Percentiles rank a stretch among this genome's conserved stretches.
These are phyloP conservation scores for Aspergillus oerlinghausenensis DNA, from an alignment of 2,329 filamentous ascomycete genomes.

Conservation along the genomic window DNA sequence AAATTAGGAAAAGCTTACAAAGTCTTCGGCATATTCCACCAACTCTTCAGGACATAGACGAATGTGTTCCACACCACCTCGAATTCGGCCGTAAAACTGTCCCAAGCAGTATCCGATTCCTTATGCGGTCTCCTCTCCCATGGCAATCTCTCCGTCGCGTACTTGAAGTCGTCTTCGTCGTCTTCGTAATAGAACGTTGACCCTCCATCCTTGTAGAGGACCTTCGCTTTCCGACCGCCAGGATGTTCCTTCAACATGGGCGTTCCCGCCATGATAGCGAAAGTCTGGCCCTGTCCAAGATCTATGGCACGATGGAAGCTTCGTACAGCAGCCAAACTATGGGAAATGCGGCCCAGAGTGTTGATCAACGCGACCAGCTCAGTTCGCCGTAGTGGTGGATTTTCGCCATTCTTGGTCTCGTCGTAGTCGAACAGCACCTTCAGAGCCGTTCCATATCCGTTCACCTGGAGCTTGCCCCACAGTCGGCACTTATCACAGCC, in stretches of 20 bases:
- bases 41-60: conserved; percentile 64
- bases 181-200: conserved; percentile 35
- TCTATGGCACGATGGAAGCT: conserved; percentile 58
- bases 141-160: conserved; percentile 25
- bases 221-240: conserved; percentile 8
- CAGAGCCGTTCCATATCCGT: conserved; percentile 87
- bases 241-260: conserved; percentile 20
- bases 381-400: conserved; percentile 74
- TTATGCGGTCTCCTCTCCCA: conserved; percentile 28
- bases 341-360: conserved; percentile 81
- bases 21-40: conserved; percentile 62
- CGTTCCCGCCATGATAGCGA: conserved; percentile 26
- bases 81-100: conserved; percentile 62
- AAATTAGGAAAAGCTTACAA: conserved; percentile 55
- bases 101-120: conserved; percentile 45
- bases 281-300: conserved; percentile 29
- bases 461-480: conserved; percentile 95
- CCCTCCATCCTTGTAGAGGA: conserved; percentile 30
- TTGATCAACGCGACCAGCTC: conserved; percentile 94
- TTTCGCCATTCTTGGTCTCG: conserved; percentile 56
- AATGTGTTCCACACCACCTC: conserved; percentile 58
- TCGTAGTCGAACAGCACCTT: conserved; percentile 97
- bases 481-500: conserved; percentile 97
- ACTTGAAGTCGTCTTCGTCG: conserved; percentile 37
- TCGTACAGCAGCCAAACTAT: conserved; percentile 70